Percentiles rank a stretch among this genome's conserved stretches.
Conservation (phyloP, 1,139 yeast species). For the Wickerhamomyces sp. region DNA sequence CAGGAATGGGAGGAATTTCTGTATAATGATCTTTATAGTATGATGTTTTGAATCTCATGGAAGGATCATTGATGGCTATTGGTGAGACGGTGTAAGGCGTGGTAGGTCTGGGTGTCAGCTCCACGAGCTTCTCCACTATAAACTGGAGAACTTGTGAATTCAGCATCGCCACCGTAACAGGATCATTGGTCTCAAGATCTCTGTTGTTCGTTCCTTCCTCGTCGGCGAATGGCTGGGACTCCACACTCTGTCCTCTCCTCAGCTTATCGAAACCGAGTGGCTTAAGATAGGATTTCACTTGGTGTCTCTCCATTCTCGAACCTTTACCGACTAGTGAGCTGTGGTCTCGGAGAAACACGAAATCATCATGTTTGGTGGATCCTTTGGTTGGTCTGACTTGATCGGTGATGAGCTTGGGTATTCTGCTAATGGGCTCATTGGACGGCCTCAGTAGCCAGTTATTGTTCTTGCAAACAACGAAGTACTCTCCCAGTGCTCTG, state of each 20-base stretch:
- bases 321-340: conserved; percentile 24
- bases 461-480: conserved; percentile 2
- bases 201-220: conserved; percentile 19
- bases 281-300: conserved; percentile 22
- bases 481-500: conserved; percentile 5
- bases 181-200: conserved; percentile 10
- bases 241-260: conserved; percentile 15
- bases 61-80: conserved; percentile 10
- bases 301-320: conserved; percentile 24
- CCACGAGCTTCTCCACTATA: conserved; percentile 12
- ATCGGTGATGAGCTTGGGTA: conserved; percentile 1
- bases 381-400: background rate
- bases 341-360: conserved; percentile 11
- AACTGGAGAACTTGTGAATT: conserved; percentile 6
- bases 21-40: conserved; percentile 20
- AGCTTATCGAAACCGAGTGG: conserved; percentile 22
- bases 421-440: background rate
- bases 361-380: conserved; percentile 3
- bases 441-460: conserved; percentile 1
- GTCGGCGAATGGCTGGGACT: conserved; percentile 12
- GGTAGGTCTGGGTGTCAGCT: conserved; percentile 17
- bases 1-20: conserved; percentile 32
- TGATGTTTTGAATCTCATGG: background rate
- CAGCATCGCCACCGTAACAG: conserved; percentile 9
- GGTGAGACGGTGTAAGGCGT: conserved; percentile 7